phyloP scores from a whole-genome alignment of 805 yeast species.

The Candida succiphila region DNA sequence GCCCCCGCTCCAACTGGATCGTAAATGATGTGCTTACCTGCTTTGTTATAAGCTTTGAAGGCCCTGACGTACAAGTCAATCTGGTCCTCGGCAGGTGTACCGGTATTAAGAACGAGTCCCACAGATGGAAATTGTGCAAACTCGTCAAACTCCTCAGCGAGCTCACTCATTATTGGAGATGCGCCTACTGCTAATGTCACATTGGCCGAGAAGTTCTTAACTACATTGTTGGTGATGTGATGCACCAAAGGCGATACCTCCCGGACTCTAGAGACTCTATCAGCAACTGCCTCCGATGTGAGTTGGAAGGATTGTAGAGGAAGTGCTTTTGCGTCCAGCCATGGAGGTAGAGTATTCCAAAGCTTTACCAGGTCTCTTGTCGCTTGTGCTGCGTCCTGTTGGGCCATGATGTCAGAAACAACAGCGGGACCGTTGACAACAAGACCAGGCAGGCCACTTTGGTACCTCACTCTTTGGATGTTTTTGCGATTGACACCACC shows the following conservation, averaged over 20 bases:
- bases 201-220: constrained; percentile 80
- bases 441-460: constrained; percentile 33
- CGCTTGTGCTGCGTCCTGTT: constrained; percentile 39
- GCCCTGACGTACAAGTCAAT: constrained; percentile 40
- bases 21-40: constrained; percentile 55
- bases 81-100: constrained; percentile 46
- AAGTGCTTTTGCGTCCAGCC: background rate
- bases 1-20: constrained; percentile 97
- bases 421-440: constrained; percentile 77
- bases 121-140: constrained; percentile 45
- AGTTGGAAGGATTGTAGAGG: background rate
- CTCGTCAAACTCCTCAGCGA: constrained; percentile 55
- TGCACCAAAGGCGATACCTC: constrained; percentile 55
- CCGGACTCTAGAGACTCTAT: background rate
- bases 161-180: constrained; percentile 84
- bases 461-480: constrained; percentile 45
- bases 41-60: constrained; percentile 43
- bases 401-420: constrained; percentile 78
- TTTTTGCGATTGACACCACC: constrained; percentile 70
- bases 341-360: constrained; percentile 9
- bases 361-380: constrained; percentile 28
- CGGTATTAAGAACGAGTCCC: constrained; percentile 63
- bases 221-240: constrained; percentile 85
- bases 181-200: constrained; percentile 77
- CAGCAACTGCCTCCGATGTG: background rate